Evolutionary conservation across 2,329 filamentous ascomycete species (phyloP).

Genomic region (Nannizziopsis arthrosporioides): DNA sequence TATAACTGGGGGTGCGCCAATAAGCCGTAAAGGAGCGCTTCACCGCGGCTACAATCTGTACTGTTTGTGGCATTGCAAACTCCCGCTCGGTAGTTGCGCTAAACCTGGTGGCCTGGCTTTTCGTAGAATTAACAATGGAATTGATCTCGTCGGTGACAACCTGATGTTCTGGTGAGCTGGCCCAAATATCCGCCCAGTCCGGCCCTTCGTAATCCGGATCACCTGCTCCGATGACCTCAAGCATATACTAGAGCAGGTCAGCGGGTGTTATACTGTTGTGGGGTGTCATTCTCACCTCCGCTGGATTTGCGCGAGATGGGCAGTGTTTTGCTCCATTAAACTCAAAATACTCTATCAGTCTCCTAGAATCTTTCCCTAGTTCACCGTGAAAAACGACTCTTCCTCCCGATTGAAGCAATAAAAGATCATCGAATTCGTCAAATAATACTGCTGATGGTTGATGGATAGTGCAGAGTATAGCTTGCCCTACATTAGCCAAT

Average conservation of each 20-base stretch:
- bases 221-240: constrained; percentile 57
- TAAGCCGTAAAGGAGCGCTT: constrained; percentile 51
- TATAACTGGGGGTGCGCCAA: constrained; percentile 55
- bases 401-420: constrained; percentile 67
- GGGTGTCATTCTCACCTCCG: constrained; percentile 42
- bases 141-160: constrained; percentile 42
- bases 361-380: constrained; percentile 61
- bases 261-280: constrained; percentile 14
- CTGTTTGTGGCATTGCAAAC: constrained; percentile 49
- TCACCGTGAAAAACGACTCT: constrained; percentile 74
- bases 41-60: constrained; percentile 45
- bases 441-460: constrained; percentile 80
- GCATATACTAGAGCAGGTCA: constrained; percentile 54
- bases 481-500: constrained; percentile 63
- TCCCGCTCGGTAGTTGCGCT: constrained; percentile 44
- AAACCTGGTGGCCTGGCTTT: constrained; percentile 25
- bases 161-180: constrained; percentile 40
- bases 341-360: constrained; percentile 61
- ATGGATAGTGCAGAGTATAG: constrained; percentile 83
- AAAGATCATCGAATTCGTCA: constrained; percentile 73
- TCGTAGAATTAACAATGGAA: constrained; percentile 40
- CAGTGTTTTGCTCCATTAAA: constrained; percentile 51
- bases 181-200: constrained; percentile 55
- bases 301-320: constrained; percentile 53
- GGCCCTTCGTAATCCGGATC: constrained; percentile 49